Evolutionary conservation across 768 basidiomycete genomes (phyloP), one percentile per base, ranked within the genome.

Genomic region (Chalciporus sphaerocephalus): DNA sequence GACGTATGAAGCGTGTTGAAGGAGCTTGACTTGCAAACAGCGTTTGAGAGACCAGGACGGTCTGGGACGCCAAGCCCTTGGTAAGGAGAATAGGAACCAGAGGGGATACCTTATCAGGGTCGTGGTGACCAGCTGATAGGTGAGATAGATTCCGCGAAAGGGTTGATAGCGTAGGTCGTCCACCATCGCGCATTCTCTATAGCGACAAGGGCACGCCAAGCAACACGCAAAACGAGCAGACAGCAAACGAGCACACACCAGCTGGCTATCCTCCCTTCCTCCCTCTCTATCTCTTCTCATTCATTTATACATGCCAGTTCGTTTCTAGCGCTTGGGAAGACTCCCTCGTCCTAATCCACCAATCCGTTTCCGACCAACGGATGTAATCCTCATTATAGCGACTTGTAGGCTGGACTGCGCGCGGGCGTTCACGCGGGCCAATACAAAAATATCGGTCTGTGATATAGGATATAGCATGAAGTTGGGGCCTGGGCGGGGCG

Each of bases 141-240:
- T 52, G 5, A 47, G 48, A 38, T 58, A 37, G 36, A 47, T 41
- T 33, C 52, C 25, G 24, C 36, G 36, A 44, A 50, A 39, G 40
- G 43, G 41, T 44, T 48, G 38, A 33, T 44, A 47, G 48, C 48
- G 49, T 33, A 57, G 52, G 40, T 36, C 33, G 34, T 45, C 30
- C 25, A 37, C 48, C 47, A 35, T 32, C 18, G 15, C 35, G 37
- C 42, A n/a, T 39, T 53, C 43, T 44, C 44, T 44, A 43, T 40
- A 18, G 40, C 44, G 44, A 50, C 44, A 43, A n/a, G 33, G 21
- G 27, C 20, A 16, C 44, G 42, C 21, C 18, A 18, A n/a, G n/a
- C n/a, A n/a, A n/a, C n/a, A n/a, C n/a, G n/a, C n/a, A n/a, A n/a
- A n/a, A 50, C 13, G 16, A 38, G 20, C 11, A 28, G n/a, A n/a